phyloP scores from a whole-genome alignment of 164 flowering plant genomes.

The Magnolia kwangsiensis region DNA sequence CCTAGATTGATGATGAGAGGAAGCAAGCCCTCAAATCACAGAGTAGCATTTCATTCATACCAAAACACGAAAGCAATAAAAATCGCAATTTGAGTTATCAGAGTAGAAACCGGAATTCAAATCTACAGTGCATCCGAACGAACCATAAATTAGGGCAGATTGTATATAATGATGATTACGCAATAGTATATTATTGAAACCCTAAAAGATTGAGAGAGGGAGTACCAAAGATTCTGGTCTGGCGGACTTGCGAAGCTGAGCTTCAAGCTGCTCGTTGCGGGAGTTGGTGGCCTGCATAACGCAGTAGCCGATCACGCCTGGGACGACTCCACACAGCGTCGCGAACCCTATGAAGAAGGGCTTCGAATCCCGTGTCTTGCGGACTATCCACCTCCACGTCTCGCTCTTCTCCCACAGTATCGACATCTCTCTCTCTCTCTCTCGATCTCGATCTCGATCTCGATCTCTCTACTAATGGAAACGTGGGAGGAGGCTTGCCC shows the following conservation, averaged over 20 bases:
- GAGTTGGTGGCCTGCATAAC: constrained; percentile 84
- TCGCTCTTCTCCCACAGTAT: constrained; percentile 48
- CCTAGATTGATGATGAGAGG: too few species aligned
- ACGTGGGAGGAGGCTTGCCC: constrained; percentile 18
- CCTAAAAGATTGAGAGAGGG: too few species aligned
- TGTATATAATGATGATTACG: too few species aligned
- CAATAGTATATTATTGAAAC: too few species aligned
- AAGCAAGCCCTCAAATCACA: too few species aligned
- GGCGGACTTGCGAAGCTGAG: constrained; percentile 70
- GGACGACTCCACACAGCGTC: constrained; percentile 79
- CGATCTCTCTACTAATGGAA: constrained; percentile 28
- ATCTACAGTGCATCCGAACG: too few species aligned
- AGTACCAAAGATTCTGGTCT: constrained; percentile 71
- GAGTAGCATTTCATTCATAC: too few species aligned
- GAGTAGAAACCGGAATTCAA: too few species aligned
- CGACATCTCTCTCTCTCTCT: constrained; percentile 18
- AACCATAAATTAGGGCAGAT: too few species aligned
- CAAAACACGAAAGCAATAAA: too few species aligned
- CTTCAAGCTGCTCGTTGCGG: constrained; percentile 65
- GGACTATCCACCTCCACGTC: constrained; percentile 83
- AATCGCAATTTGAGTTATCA: too few species aligned
- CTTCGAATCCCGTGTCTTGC: constrained; percentile 72
- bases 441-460: not conserved
- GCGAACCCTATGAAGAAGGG: constrained; percentile 90
- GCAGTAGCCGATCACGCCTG: constrained; percentile 73